Evolutionary conservation across 2,329 filamentous ascomycete genomes (phyloP), one percentile per base, ranked within the genome.

Genomic region (Allantophomopsis cytisporea): DNA sequence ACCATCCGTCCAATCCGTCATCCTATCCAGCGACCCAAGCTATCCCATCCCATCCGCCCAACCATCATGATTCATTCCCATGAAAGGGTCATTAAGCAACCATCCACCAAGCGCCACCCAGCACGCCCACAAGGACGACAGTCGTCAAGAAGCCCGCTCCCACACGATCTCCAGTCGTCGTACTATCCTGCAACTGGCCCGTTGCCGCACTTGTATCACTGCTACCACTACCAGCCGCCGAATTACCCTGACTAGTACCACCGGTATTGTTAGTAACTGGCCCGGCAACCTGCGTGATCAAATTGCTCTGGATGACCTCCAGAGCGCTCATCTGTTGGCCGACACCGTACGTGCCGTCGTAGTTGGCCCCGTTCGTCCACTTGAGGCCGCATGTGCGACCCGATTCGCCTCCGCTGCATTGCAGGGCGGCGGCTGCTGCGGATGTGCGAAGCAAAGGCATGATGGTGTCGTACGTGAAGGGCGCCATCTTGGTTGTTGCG

Each of bases 321-420:
- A 83, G 61, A 3, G 73, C 76, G 1, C 72, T 66, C 78, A 84
- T 83, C 56, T 83, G 78, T 55, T 83, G 76, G 10, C 79, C 79
- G 2, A 82, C 69, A 6, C 78, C 79, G 6, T 64, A 68, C 2
- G 63, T 63, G 21, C 72, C 71, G 52, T 81, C 76, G 57, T 69
- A 81, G 7, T 58, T 58, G 1, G 57, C 61, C 15, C 57, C 61
- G 42, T 68, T 65, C 31, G 66, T 67, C 74, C 76, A 80, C 43
- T 68, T 68, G 39, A 75, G 53, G 10, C 76, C 73, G 47, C 75
- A 80, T 64, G 75, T 69, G 18, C 66, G 66, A 7, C 66, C 63
- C 44, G 75, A 76, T 18, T 52, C 46, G 13, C 74, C 75, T 17
- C 75, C 76, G 0, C 58, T 65, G 45, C 76, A 81, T 43, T 76